phyloP scores from a whole-genome alignment of 169 alveolate species.

The Eimeria falciformis region DNA sequence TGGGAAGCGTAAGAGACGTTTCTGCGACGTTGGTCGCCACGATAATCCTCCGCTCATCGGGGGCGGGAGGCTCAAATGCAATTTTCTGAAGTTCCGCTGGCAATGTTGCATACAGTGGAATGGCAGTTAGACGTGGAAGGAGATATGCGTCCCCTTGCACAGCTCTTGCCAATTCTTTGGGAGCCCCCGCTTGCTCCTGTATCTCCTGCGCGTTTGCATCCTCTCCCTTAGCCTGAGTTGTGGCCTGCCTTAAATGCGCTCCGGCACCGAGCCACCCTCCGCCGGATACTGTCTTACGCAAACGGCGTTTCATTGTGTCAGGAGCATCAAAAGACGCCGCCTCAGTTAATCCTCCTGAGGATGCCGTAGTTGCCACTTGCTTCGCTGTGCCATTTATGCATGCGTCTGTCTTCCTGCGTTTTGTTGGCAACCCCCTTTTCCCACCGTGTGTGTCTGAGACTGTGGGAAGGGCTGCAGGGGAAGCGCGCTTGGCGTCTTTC shows the following conservation, averaged over 20 bases:
- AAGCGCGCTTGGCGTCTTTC: no score
- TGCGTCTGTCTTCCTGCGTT: no score
- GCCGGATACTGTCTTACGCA: neutral
- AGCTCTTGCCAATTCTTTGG: neutral
- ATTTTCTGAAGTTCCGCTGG: constrained; percentile 74
- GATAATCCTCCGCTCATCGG: constrained; percentile 94
- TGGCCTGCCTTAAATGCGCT: neutral
- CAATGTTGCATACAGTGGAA: constrained; percentile 81
- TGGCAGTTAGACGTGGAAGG: constrained; percentile 51
- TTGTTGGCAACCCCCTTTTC: no score
- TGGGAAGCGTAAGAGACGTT: constrained; percentile 99
- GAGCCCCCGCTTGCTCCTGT: neutral
- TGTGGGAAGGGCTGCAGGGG: no score
- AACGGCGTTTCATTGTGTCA: constrained; percentile 43
- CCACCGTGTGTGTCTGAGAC: no score
- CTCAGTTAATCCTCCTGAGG: neutral
- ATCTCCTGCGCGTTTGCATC: constrained; percentile 7
- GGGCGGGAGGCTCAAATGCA: constrained; percentile 90
- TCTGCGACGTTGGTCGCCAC: constrained; percentile 99
- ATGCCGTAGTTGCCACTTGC: neutral
- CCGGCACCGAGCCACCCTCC: constrained; percentile 74
- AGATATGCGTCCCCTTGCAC: neutral
- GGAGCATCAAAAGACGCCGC: constrained; percentile 12
- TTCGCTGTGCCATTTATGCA: neutral
- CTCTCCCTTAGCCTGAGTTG: neutral